Evolutionary conservation across 2,329 filamentous ascomycete genomes (phyloP).

Genomic region (Penicillium italicum): DNA sequence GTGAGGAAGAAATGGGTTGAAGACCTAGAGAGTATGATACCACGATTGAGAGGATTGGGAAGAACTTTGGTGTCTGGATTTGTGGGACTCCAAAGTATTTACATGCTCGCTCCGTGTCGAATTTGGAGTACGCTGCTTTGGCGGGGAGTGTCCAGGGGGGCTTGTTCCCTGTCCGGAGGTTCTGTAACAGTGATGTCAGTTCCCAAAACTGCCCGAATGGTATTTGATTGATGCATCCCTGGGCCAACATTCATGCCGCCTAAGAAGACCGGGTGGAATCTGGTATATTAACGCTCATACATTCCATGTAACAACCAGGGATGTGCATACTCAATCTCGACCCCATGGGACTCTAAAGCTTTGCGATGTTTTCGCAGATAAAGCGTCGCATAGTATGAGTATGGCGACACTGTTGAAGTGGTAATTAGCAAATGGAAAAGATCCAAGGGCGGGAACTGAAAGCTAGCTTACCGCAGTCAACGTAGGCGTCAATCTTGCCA

Average conservation of each 20-base stretch:
- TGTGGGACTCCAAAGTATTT: conserved; percentile 48
- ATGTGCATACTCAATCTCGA: conserved; percentile 63
- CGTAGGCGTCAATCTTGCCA: conserved; percentile 23
- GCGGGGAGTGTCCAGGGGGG: conserved; percentile 69
- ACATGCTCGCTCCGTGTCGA: conserved; percentile 50
- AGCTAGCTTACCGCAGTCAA: conserved; percentile 22
- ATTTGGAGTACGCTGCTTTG: conserved; percentile 59
- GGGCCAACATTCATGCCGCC: conserved; percentile 61
- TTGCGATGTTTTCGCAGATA: conserved; percentile 57
- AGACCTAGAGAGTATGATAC: conserved; percentile 35
- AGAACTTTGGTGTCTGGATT: conserved; percentile 43
- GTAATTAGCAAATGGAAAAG: neutral
- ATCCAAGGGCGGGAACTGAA: neutral
- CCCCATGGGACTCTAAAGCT: conserved; percentile 54
- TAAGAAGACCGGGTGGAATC: conserved; percentile 69
- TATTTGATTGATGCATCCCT: conserved; percentile 40
- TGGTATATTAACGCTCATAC: conserved; percentile 31
- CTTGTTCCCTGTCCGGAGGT: conserved; percentile 55
- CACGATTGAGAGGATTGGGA: conserved; percentile 54
- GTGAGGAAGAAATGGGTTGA: neutral
- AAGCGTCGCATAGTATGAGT: conserved; percentile 52
- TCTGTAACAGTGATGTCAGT: neutral
- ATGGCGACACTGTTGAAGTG: conserved; percentile 56
- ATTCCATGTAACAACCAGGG: neutral
- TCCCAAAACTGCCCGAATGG: neutral